Conservation (phyloP, 208 protist species). For the Leishmania guyanensis region DNA sequence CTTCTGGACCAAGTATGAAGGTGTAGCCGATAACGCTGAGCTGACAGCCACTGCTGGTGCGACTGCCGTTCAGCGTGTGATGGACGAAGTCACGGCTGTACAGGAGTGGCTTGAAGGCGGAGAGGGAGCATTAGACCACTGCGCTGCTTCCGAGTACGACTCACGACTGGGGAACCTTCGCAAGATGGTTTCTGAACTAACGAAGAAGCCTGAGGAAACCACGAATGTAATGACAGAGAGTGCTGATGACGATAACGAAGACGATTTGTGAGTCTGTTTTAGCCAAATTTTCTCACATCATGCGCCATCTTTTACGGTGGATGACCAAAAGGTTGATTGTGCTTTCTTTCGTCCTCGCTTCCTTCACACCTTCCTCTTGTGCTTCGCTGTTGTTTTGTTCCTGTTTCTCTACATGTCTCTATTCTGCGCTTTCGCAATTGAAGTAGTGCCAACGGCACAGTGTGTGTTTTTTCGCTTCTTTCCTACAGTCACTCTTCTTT, state of each 20-base stretch:
- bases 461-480: neutral
- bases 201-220: constrained; percentile 13
- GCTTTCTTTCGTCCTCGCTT: neutral
- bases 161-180: constrained; percentile 47
- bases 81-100: constrained; percentile 28
- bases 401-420: neutral
- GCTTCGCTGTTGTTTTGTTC: neutral
- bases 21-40: constrained; percentile 55
- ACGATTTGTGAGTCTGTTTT: neutral
- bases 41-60: constrained; percentile 17
- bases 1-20: constrained; percentile 75
- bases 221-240: neutral
- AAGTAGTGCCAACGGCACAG: neutral
- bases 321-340: neutral
- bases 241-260: neutral
- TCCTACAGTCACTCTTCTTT: neutral
- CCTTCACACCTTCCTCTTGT: neutral
- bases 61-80: constrained; percentile 35
- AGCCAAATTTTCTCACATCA: neutral
- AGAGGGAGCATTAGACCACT: constrained; percentile 62
- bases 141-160: constrained; percentile 56
- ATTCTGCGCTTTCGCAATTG: neutral
- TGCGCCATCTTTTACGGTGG: neutral
- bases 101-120: constrained; percentile 84
- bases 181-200: constrained; percentile 33